Conservation (phyloP, 306 rosid species). For the Gynostemma pentaphyllum region DNA sequence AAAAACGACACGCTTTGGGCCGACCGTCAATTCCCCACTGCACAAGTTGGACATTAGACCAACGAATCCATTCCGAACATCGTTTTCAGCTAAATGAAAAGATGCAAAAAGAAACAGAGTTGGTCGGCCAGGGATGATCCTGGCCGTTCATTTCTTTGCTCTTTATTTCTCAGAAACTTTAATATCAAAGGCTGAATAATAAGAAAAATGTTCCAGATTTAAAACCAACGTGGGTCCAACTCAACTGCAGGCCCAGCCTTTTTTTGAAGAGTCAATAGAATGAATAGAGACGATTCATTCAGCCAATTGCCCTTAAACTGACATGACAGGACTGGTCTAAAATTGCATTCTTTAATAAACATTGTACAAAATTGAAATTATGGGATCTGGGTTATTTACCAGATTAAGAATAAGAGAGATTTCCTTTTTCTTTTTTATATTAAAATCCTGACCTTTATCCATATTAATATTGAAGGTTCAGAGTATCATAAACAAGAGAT, state of each 20-base stretch:
- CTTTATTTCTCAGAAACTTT: not conserved
- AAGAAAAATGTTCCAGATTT: not conserved
- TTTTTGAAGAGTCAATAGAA: not conserved
- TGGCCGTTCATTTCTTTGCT: not conserved
- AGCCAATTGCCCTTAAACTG: not conserved
- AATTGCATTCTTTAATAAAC: not conserved
- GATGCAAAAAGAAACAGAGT: not conserved
- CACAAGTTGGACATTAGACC: no score
- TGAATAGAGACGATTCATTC: no score
- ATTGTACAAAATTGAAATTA: not conserved
- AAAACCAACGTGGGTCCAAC: not conserved
- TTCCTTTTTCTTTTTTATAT: no score
- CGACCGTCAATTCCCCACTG: no score
- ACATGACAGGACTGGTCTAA: not conserved
- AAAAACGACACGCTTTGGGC: no score
- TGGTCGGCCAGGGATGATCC: not conserved
- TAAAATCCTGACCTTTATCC: no score
- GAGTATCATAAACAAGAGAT: not conserved
- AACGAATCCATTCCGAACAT: no score
- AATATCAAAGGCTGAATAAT: not conserved
- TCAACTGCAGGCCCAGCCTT: not conserved
- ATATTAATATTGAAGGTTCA: no score
- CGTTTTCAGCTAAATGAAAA: not conserved
- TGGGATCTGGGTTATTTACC: no score
- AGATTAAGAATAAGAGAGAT: no score